Conservation (phyloP, 1,284 basidiomycete species). For the Trichosporon faecale region DNA sequence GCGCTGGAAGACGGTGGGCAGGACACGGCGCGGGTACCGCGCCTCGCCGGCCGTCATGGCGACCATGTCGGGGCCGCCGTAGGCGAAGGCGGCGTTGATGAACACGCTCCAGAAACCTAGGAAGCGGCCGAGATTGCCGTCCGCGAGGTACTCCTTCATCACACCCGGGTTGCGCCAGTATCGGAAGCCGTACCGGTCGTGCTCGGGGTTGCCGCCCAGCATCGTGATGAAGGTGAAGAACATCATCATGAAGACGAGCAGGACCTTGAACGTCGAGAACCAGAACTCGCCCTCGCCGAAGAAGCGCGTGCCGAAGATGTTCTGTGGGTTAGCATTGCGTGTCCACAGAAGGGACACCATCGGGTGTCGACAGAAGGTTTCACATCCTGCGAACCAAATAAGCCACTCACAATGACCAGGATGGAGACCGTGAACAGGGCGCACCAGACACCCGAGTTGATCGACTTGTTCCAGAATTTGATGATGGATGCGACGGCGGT, state of each 20-base stretch:
- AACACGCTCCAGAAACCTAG: constrained; percentile 33
- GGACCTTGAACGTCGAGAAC: constrained; percentile 25
- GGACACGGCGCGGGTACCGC: constrained; percentile 59
- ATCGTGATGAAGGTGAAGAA: constrained; percentile 13
- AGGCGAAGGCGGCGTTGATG: constrained; percentile 36
- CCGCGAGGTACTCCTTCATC: constrained; percentile 20
- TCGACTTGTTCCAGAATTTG: constrained; percentile 18
- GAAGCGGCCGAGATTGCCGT: constrained; percentile 26
- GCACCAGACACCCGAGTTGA: constrained; percentile 18
- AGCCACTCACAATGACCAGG: background rate
- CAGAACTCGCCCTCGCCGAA: constrained; percentile 26
- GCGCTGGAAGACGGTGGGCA: constrained; percentile 68
- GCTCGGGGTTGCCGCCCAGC: constrained; percentile 34
- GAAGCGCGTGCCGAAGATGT: constrained; percentile 20
- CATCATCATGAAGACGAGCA: constrained; percentile 20
- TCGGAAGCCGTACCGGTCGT: constrained; percentile 34
- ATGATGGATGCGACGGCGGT: constrained; percentile 16
- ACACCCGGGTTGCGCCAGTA: constrained; percentile 39
- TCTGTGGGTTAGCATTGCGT: constrained; percentile 1
- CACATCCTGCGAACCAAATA: background rate
- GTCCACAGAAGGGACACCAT: too few relatives aligned
- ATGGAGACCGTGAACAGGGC: constrained; percentile 13
- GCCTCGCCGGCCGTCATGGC: constrained; percentile 37
- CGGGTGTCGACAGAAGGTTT: too few relatives aligned
- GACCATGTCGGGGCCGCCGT: constrained; percentile 38